Evolutionary conservation across 2,329 filamentous ascomycete species (phyloP).

Genomic region (Botryotinia globosa): DNA sequence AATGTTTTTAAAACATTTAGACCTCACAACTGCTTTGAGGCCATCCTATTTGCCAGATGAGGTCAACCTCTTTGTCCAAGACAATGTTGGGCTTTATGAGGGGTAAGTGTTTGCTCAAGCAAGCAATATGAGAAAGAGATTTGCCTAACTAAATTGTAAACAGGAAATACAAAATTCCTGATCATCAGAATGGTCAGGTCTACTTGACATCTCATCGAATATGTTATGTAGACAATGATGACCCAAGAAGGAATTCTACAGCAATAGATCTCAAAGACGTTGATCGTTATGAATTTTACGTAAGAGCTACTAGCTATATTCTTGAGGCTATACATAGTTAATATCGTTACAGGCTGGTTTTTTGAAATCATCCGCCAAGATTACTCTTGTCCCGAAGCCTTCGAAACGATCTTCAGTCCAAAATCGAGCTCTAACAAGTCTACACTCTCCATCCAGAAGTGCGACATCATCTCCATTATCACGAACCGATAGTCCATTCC

Average conservation of each 20-base stretch:
- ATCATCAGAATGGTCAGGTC: conserved; percentile 92
- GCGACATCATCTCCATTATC: conserved; percentile 48
- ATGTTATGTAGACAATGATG: conserved; percentile 88
- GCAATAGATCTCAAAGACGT: conserved; percentile 87
- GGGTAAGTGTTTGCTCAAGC: conserved; percentile 60
- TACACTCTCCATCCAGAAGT: conserved; percentile 48
- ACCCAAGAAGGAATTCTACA: conserved; percentile 80
- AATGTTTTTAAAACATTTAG: conserved; percentile 96
- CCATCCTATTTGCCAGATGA: conserved; percentile 91
- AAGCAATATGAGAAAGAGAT: neutral
- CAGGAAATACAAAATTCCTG: conserved; percentile 91
- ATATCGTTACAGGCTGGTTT: conserved; percentile 68
- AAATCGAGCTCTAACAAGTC: conserved; percentile 49
- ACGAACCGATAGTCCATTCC: conserved; percentile 45
- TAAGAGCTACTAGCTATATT: conserved; percentile 41
- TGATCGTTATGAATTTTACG: conserved; percentile 86
- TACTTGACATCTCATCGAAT: conserved; percentile 94
- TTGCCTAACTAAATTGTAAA: neutral
- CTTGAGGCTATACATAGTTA: conserved; percentile 22
- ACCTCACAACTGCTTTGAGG: conserved; percentile 93
- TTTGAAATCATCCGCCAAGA: conserved; percentile 89
- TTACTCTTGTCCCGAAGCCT: conserved; percentile 83
- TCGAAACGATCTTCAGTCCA: conserved; percentile 62
- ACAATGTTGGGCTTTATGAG: conserved; percentile 96
- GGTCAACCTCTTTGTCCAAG: conserved; percentile 91